Percentiles rank a stretch among this genome's conserved stretches.
Evolutionary conservation across 2,329 filamentous ascomycete species (phyloP).

Genomic region (Colletotrichum chrysophilum): DNA sequence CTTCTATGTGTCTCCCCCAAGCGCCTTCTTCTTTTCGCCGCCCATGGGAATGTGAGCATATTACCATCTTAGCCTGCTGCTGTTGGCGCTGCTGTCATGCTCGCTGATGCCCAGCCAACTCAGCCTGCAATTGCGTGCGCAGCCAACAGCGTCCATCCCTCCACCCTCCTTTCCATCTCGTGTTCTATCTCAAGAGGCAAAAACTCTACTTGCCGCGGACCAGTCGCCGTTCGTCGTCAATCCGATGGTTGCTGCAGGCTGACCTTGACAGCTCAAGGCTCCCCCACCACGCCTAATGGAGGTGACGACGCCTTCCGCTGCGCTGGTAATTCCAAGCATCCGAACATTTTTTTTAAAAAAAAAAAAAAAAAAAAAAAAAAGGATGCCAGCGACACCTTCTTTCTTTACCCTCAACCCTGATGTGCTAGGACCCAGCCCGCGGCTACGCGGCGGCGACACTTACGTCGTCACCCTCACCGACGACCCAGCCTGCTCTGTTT

Average conservation of each 20-base stretch:
- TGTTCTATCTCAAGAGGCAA: conserved; percentile 9
- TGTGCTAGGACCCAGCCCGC: not conserved
- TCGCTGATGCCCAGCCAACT: not conserved
- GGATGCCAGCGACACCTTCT: not conserved
- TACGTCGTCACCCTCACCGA: not conserved
- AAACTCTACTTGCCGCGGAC: conserved; percentile 7
- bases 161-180: conserved; percentile 21
- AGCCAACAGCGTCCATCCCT: conserved; percentile 17
- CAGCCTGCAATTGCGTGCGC: conserved; percentile 14
- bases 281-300: not conserved
- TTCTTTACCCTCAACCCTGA: not conserved
- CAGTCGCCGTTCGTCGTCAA: not conserved
- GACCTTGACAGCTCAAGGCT: not conserved
- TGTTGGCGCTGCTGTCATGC: not conserved
- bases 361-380: not conserved
- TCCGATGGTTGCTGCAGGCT: conserved; percentile 2
- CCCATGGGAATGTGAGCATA: conserved; percentile 7
- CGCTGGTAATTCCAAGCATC: not conserved
- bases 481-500: not conserved
- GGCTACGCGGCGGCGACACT: not conserved
- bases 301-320: conserved; percentile 5
- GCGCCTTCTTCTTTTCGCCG: not conserved
- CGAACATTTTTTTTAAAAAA: too few relatives aligned
- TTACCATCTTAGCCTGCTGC: not conserved
- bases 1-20: not conserved